Evolutionary conservation across 2,329 filamentous ascomycete species (phyloP).

Genomic region (Paracamarosporium sp.): DNA sequence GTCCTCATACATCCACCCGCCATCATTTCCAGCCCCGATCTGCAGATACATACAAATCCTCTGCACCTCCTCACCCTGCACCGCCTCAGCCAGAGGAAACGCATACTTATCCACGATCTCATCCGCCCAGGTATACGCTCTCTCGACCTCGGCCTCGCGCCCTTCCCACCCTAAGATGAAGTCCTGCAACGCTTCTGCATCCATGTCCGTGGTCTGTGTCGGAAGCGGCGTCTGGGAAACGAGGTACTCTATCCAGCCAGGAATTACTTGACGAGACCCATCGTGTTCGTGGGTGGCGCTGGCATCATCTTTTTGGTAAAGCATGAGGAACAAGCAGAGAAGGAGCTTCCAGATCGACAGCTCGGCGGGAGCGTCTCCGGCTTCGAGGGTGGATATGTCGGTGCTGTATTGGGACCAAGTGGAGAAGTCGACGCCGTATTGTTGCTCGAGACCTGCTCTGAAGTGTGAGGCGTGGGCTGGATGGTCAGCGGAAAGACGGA

Average conservation of each 20-base stretch:
- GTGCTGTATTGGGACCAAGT: not conserved
- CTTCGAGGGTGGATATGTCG: constrained; percentile 10
- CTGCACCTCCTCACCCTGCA: constrained; percentile 10
- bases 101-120: constrained; percentile 23
- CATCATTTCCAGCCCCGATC: not conserved
- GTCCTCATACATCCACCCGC: not conserved
- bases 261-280: not conserved
- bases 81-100: constrained; percentile 9
- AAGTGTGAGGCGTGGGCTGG: constrained; percentile 15
- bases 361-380: constrained; percentile 10
- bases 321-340: constrained; percentile 23
- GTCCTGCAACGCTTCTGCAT: constrained; percentile 5
- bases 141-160: constrained; percentile 23
- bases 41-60: constrained; percentile 14
- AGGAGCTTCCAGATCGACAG: constrained; percentile 30
- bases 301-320: constrained; percentile 6
- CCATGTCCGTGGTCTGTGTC: constrained; percentile 15
- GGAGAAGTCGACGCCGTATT: constrained; percentile 12
- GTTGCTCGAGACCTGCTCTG: constrained; percentile 15
- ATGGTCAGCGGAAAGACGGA: constrained; percentile 17
- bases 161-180: constrained; percentile 15
- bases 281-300: constrained; percentile 10
- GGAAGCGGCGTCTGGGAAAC: constrained; percentile 5
- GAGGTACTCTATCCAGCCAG: constrained; percentile 15
- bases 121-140: constrained; percentile 33